A percentile compares a stretch with the other conserved stretches of the same genome.
Conservation (phyloP, 2,329 filamentous ascomycete genomes). For the Coniochaeta sp. region DNA sequence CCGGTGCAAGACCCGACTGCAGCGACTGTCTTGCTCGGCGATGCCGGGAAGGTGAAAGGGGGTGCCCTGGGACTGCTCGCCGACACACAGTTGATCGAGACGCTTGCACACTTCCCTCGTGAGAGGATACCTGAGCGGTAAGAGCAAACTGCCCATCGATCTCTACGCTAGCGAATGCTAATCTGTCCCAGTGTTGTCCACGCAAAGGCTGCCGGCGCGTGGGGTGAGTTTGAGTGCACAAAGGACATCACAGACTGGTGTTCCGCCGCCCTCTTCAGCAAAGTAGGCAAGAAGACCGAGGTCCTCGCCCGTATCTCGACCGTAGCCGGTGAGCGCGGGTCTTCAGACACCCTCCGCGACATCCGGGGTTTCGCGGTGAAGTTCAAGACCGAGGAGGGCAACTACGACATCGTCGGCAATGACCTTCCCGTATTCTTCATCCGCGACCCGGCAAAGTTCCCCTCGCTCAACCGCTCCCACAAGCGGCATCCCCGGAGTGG, state of each 20-base stretch:
- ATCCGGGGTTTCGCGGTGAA: slow-evolving; percentile 57
- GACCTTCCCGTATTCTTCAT: slow-evolving; percentile 9
- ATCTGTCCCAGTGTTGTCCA: slow-evolving; percentile 17
- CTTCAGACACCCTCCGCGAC: slow-evolving; percentile 51
- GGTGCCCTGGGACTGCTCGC: neutral
- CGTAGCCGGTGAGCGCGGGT: slow-evolving; percentile 14
- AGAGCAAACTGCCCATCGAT: neutral
- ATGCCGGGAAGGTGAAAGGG: neutral
- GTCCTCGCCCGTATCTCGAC: slow-evolving; percentile 51
- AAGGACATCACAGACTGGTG: slow-evolving; percentile 50
- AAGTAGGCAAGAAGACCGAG: slow-evolving; percentile 45
- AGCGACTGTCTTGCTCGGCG: neutral
- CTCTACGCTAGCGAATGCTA: neutral
- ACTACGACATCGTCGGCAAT: slow-evolving; percentile 43
- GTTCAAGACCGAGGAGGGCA: slow-evolving; percentile 60
- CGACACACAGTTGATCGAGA: neutral
- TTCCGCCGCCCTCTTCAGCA: slow-evolving; percentile 43
- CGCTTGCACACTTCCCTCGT: neutral
- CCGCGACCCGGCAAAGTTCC: slow-evolving; percentile 39
- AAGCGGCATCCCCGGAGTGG: slow-evolving; percentile 35
- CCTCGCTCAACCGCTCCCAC: slow-evolving; percentile 35
- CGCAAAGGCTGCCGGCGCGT: slow-evolving; percentile 32
- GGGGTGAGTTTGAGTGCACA: slow-evolving; percentile 54
- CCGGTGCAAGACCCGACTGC: neutral
- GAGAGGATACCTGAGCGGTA: slow-evolving; percentile 1